These are phyloP conservation scores for Malbranchea zuffiana DNA, from an alignment of 2,329 filamentous ascomycete species.

Conservation along the genomic window DNA sequence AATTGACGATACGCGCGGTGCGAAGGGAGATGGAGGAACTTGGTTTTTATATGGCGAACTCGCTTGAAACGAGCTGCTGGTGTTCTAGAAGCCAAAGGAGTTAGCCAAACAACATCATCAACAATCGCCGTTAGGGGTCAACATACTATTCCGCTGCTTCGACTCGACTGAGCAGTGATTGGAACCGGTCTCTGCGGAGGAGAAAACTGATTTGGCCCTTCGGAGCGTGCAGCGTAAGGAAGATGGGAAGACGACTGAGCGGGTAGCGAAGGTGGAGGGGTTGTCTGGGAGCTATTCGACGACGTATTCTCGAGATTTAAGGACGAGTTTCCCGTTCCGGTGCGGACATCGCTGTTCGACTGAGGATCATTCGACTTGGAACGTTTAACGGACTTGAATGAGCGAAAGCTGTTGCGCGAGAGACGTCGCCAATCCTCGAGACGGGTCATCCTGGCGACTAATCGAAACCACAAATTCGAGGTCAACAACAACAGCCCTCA, in stretches of 20 bases:
- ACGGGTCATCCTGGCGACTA: constrained; percentile 54
- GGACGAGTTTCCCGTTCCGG: constrained; percentile 27
- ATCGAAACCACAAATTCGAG: too few species aligned
- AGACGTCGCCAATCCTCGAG: constrained; percentile 66
- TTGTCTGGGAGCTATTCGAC: constrained; percentile 49
- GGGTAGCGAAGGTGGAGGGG: constrained; percentile 61
- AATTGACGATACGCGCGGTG: constrained; percentile 68
- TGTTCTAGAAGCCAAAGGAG: constrained; percentile 22
- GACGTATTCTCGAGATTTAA: constrained; percentile 49
- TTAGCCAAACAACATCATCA: constrained; percentile 6
- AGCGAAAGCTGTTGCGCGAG: constrained; percentile 61
- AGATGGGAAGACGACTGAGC: constrained; percentile 57
- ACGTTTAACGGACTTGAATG: constrained; percentile 16
- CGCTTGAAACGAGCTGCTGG: constrained; percentile 24
- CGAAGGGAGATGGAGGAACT: constrained; percentile 62
- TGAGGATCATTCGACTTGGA: neutral
- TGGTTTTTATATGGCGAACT: constrained; percentile 37
- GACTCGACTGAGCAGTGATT: constrained; percentile 28
- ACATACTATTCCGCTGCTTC: constrained; percentile 35
- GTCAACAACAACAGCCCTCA: constrained; percentile 4
- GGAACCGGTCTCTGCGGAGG: constrained; percentile 39
- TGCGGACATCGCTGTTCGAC: constrained; percentile 20
- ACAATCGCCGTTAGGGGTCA: neutral
- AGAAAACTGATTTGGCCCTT: constrained; percentile 22
- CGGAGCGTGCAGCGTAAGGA: constrained; percentile 36